phyloP scores from a whole-genome alignment of 345 rosid genomes.

The Balakata baccata region DNA sequence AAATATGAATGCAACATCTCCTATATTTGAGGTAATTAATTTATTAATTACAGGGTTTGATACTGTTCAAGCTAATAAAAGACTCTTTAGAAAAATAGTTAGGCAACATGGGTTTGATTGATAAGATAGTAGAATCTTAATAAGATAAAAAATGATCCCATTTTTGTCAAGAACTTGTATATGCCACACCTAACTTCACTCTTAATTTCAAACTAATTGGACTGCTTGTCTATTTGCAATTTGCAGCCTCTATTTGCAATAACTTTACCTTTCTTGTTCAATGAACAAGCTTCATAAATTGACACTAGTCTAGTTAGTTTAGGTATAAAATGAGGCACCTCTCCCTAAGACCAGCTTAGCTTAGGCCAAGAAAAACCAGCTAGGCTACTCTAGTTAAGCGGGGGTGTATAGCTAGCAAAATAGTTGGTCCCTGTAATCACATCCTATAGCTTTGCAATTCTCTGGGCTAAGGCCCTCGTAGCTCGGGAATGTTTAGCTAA shows the following conservation, averaged over 20 bases:
- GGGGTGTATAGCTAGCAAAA: background rate
- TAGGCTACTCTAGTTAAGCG: background rate
- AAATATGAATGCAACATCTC: no score
- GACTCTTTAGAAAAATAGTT: background rate
- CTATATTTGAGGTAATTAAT: no score
- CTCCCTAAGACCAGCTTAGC: background rate
- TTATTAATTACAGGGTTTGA: background rate
- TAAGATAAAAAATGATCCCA: conserved; percentile 10
- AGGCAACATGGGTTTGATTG: conserved; percentile 13
- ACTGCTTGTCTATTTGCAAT: conserved; percentile 9
- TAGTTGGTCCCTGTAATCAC: background rate
- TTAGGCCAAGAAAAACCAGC: background rate
- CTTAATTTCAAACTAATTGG: conserved; percentile 13
- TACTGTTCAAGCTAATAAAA: background rate
- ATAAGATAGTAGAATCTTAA: conserved; percentile 17
- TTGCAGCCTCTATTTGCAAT: background rate
- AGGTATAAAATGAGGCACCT: background rate
- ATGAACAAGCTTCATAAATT: background rate
- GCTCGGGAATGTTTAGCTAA: background rate
- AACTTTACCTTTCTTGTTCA: background rate
- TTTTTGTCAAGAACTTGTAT: conserved; percentile 4
- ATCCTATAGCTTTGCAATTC: background rate
- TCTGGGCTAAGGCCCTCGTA: background rate
- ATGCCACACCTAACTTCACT: conserved; percentile 11
- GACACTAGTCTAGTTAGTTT: background rate